A percentile compares a stretch with the other conserved stretches of the same genome.
Evolutionary conservation across 306 rosid species (phyloP).

Genomic region (Rubus idaeus): DNA sequence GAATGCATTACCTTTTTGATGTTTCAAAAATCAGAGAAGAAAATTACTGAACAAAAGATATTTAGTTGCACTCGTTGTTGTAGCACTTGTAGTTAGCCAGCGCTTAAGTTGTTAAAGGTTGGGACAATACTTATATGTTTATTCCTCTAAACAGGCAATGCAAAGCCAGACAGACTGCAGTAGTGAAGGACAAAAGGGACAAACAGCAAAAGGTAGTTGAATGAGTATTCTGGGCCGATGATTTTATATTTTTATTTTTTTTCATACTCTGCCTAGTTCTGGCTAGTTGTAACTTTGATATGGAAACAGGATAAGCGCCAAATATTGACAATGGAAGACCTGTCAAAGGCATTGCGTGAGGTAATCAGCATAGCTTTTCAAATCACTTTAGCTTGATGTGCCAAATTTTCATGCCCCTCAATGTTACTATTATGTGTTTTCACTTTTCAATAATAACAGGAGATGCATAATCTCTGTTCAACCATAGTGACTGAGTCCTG

Average conservation of each 20-base stretch:
- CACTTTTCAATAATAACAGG: not conserved
- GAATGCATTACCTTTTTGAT: not conserved
- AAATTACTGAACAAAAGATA: not conserved
- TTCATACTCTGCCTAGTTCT: not conserved
- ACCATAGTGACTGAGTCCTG: not conserved
- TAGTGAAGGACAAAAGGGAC: slow-evolving; percentile 91
- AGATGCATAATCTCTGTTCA: not conserved
- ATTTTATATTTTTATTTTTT: not conserved
- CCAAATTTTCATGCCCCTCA: not conserved
- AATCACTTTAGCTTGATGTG: not conserved
- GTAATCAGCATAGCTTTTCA: slow-evolving; percentile 30
- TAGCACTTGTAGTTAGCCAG: not conserved
- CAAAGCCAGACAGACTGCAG: slow-evolving; percentile 81
- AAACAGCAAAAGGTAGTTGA: slow-evolving; percentile 81
- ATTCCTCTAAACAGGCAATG: slow-evolving; percentile 61
- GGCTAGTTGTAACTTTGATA: slow-evolving; percentile 22
- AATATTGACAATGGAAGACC: slow-evolving; percentile 78
- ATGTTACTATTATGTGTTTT: too few species aligned
- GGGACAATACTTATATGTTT: slow-evolving; percentile 25
- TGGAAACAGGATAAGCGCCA: slow-evolving; percentile 78
- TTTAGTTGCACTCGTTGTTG: not conserved
- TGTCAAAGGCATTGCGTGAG: slow-evolving; percentile 71
- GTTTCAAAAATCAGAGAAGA: not conserved
- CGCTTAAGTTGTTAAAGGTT: slow-evolving; percentile 8
- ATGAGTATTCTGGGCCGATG: not conserved